Evolutionary conservation across 2,329 filamentous ascomycete species (phyloP), one percentile per base, ranked within the genome.

Genomic region (Volutella citrinella): DNA sequence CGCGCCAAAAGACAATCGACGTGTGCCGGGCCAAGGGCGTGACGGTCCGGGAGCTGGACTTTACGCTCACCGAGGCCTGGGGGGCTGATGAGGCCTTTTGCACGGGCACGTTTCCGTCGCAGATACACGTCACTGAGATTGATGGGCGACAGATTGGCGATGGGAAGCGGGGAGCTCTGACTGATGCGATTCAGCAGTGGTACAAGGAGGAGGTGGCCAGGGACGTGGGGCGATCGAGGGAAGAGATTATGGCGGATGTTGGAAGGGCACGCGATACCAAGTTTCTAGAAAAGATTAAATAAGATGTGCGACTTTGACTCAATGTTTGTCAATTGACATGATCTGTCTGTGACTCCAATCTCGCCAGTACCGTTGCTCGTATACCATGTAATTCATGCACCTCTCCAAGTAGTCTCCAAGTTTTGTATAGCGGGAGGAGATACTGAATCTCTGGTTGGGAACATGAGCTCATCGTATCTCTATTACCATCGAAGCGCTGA

Each of bases 21-120:
- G 45, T 57, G 8, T 58, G 55, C 23, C 46, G 52, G 3, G 42
- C 47, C 4, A 36, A 48, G 12, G 52, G 51, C 1, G 49, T 58
- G 17, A 24, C 28, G 7, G 48, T 57, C 7, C 36, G 42, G 2
- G 54, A 58, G 36, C 40, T 54, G 11, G 53, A 57, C 27, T 58
- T 57, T 27, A 38, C 50, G 2, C 32, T 58, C 12, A 55, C 54
- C 3, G 55, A 58, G 37, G 51, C 51, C 3, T 58, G 54, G 12
- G 54, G 50, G 3, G 52, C 55, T 4, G 55, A 58, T 13, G 55
- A 57, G 32, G 52, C 53, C 2, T 58, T 58, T 25, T 54, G 49
- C 32, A 56, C 54, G 0, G 55, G 55, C 2, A 58, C 54, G 0
- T 58, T 58, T 19, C 50, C 55, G 6, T 46, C 42, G 1, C 52